Evolutionary conservation across 768 basidiomycete species (phyloP), one percentile per base, ranked within the genome.

Genomic region (Pisolithus orientalis): DNA sequence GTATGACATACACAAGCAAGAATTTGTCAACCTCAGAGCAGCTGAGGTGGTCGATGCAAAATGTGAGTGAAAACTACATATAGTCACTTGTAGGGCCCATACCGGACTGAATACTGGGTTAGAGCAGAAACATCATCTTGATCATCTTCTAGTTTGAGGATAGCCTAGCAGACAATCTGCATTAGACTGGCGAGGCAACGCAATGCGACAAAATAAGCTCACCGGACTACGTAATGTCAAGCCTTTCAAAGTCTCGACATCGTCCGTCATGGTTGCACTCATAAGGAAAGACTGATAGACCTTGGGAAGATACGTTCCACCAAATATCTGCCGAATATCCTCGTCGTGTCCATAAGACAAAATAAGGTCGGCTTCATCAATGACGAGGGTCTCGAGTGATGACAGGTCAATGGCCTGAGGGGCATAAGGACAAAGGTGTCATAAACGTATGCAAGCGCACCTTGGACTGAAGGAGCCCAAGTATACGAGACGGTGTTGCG

Each of bases 1-100:
- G 84, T 55, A 98, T 90, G 34, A 98, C 94, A 65, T 95, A 99
- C 28, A 87, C 84, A 54, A 98, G 79, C 13, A 99, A 84, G 70
- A 98, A 99, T 71, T 97, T 99, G 79, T 98, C 94, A 56, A 85
- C 82, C 78, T 98, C 96, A 11, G 90, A 83, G 62, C 91, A 93
- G 56, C 87, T 89, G 55, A 2, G 9, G 29, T n/a, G 1, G 21
- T 24, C n/a, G 53, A 39, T 21, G 29, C 25, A 16, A 28, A 28
- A 37, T 31, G 25, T 60, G 29, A 59, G 44, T 21, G 27, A 7
- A 31, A n/a, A 34, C 10, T 29, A 34, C 13, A 46, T 16, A n/a
- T 16, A 39, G 58, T 21, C 31, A 28, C 11, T 34, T 14, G 11
- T 2, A 13, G 9, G 34, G n/a, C 49, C 65, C 77, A 9, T 56